Evolutionary conservation across 371 early-diverging fungal species (phyloP).

Genomic region (Globomyces sp.): DNA sequence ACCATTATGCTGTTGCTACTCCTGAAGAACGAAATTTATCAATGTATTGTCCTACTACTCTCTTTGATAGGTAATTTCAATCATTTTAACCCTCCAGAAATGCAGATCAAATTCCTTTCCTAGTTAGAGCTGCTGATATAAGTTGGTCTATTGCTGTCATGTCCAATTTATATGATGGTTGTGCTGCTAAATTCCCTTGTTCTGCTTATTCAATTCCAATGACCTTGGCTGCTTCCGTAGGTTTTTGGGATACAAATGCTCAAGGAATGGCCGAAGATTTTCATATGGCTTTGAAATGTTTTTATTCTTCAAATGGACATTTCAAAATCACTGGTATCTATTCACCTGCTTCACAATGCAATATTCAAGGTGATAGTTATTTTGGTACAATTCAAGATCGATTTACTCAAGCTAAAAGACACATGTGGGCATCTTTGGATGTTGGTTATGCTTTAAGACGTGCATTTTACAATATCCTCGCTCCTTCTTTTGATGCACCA

Average conservation of each 20-base stretch:
- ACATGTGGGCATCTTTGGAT: constrained; percentile 37
- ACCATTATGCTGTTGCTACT: constrained; percentile 28
- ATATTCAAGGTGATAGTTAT: constrained; percentile 44
- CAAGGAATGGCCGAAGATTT: constrained; percentile 68
- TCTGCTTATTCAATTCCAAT: constrained; percentile 61
- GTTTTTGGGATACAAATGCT: constrained; percentile 63
- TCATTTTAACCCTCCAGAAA: constrained; percentile 37
- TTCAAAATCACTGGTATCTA: constrained; percentile 54
- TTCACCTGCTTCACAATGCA: constrained; percentile 60
- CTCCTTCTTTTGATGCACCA: constrained; percentile 19
- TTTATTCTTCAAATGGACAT: constrained; percentile 56
- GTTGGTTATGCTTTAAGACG: constrained; percentile 25
- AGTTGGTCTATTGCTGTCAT: constrained; percentile 65
- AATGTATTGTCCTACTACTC: constrained; percentile 64
- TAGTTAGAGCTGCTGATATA: constrained; percentile 63
- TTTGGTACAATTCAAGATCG: constrained; percentile 57
- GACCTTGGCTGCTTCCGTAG: constrained; percentile 58
- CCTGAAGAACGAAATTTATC: constrained; percentile 33
- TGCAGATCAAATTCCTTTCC: constrained; percentile 56
- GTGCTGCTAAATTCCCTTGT: constrained; percentile 58
- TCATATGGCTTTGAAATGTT: constrained; percentile 68
- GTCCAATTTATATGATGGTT: constrained; percentile 55
- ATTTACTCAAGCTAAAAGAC: constrained; percentile 66
- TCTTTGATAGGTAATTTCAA: constrained; percentile 55
- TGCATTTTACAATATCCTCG: constrained; percentile 20